Base-by-base conservation (phyloP, 371 early-diverging fungal genomes). In the Mortierella sp. region DNA sequence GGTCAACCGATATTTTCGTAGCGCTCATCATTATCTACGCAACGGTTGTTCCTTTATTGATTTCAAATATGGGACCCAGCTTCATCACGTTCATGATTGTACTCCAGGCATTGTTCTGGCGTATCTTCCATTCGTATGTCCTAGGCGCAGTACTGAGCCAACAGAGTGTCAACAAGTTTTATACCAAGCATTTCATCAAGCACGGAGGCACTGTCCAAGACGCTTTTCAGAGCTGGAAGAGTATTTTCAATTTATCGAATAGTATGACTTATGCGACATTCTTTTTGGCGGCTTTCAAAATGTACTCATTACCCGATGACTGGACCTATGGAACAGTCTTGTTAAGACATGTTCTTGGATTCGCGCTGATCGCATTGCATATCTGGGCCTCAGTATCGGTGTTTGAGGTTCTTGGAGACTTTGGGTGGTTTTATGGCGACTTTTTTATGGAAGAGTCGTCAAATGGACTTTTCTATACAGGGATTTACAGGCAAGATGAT, bases 181-280 rank as follows among this genome's bases (percentile, higher is more conserved):
- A 96, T 77, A 97, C 94, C 6, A 90, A 94, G 59, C 96, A 96
- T 85, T 97, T 94, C 72, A 94, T 98, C 76, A 95, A 94, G 80
- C 92, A 91, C 81, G 99, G 99, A 22, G 94, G 93, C 15, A 92
- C 90, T 57, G 86, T 89, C 13, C 86, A 89, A 64, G 97, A 97
- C 61, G 97, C 98, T 0, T 97, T 97, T 75, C 84, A 91, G 59
- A 94, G 93, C 84, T 98, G 98, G 98, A 97, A 97, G 80, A 93
- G 91, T 68, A 87, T 97, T n/a, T 97, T 92, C 86, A 97, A 97
- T 75, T 84, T 95, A n/a, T 91, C 93, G 0, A 85, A 93, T 34
- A 85, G 90, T 9, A 96, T 97, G 96, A 95, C 93, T 1, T 95
- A 96, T 67, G 88, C 92, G 2, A 90, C 95, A 1, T 97, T 96